Percentiles rank a stretch among this genome's conserved stretches.
Evolutionary conservation across 2,329 filamentous ascomycete species (phyloP).

Genomic region (Fusarium incarnatum): DNA sequence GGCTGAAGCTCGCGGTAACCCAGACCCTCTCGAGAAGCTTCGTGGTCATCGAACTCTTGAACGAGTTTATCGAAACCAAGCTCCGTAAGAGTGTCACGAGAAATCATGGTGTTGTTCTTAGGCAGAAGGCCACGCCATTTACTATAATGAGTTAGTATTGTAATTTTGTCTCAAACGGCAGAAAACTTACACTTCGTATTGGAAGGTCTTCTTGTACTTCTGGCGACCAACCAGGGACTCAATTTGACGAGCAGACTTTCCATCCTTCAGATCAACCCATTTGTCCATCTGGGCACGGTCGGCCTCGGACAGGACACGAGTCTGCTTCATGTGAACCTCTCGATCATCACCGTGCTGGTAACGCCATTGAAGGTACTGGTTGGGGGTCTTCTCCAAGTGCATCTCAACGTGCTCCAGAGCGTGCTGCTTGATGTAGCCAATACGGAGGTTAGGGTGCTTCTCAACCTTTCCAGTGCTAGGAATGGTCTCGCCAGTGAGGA

Average conservation of each 20-base stretch:
- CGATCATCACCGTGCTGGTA: constrained; percentile 97
- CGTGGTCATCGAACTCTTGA: constrained; percentile 98
- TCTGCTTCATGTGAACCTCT: constrained; percentile 98
- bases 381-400: constrained; percentile 99
- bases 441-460: constrained; percentile 98
- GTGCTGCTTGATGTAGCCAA: constrained; percentile 99
- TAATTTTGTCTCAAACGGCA: not conserved
- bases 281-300: constrained; percentile 95
- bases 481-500: constrained; percentile 91
- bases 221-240: constrained; percentile 94
- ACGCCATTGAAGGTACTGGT: constrained; percentile 98
- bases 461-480: constrained; percentile 88
- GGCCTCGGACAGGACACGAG: constrained; percentile 84
- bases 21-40: constrained; percentile 97
- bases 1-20: constrained; percentile 95
- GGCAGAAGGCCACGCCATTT: constrained; percentile 93
- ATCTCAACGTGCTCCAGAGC: constrained; percentile 99
- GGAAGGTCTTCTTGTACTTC: constrained; percentile 99
- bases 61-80: constrained; percentile 92
- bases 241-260: constrained; percentile 79
- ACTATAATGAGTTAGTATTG: constrained; percentile 55
- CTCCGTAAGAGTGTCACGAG: constrained; percentile 87
- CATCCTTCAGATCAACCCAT: constrained; percentile 84
- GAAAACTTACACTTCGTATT: constrained; percentile 85
- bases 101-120: constrained; percentile 93